Evolutionary conservation across 129 eudicot species (phyloP).

Genomic region (Apium graveolens): DNA sequence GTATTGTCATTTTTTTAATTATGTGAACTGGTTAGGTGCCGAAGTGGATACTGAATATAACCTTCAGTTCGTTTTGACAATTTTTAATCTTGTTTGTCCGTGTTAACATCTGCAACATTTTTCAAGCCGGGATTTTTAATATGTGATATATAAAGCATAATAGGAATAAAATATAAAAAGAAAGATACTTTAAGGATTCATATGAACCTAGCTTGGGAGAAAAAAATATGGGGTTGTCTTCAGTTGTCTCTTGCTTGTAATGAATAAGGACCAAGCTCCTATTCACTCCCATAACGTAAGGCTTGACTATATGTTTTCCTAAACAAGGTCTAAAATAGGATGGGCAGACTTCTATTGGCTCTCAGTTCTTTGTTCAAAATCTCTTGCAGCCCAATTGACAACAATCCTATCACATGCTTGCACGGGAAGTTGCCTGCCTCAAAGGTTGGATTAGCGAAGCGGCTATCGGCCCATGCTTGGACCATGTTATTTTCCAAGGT

Average conservation of each 20-base stretch:
- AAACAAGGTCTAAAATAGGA: neutral
- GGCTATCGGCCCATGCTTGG: conserved; percentile 84
- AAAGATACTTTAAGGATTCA: neutral
- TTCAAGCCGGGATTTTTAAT: neutral
- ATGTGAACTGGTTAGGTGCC: neutral
- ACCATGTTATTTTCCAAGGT: conserved; percentile 65
- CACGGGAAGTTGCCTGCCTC: conserved; percentile 90
- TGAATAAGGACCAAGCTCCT: neutral
- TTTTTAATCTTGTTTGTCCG: neutral
- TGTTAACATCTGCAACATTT: neutral
- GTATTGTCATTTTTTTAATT: neutral
- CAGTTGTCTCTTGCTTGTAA: neutral
- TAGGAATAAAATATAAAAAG: neutral
- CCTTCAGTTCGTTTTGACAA: neutral
- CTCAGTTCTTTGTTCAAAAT: conserved; percentile 5
- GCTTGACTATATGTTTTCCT: neutral
- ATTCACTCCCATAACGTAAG: neutral
- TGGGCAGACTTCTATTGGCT: neutral
- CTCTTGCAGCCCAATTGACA: conserved; percentile 68
- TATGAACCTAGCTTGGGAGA: neutral
- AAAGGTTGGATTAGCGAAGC: conserved; percentile 60
- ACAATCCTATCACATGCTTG: conserved; percentile 56
- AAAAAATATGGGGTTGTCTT: neutral
- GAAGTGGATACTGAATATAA: neutral
- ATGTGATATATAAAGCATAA: neutral